A percentile compares a stretch with the other conserved stretches of the same genome.
phyloP scores from a whole-genome alignment of 2,329 filamentous ascomycete genomes.

The Colletotrichum limetticola region DNA sequence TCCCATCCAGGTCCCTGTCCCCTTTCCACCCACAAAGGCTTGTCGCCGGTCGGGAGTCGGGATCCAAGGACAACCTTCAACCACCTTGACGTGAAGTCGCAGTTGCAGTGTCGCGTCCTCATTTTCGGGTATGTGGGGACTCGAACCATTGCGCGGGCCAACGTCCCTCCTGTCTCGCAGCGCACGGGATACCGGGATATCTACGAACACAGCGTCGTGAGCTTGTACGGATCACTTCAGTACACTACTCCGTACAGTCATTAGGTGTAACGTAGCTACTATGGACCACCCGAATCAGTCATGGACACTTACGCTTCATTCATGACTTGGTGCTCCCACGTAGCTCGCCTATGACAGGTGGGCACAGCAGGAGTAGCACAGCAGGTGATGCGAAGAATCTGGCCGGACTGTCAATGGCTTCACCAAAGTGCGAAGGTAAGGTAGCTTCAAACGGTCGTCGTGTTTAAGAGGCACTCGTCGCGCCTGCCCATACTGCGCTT shows the following conservation, averaged over 20 bases:
- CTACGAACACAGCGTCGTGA: background rate
- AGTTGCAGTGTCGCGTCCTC: background rate
- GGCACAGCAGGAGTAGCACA: background rate
- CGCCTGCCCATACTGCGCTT: background rate
- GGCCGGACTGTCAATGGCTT: background rate
- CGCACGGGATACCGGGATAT: background rate
- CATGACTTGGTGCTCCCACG: background rate
- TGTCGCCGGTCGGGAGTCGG: background rate
- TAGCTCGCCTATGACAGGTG: background rate
- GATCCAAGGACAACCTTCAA: background rate
- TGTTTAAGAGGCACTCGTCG: background rate
- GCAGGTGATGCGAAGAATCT: background rate
- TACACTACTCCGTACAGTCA: background rate
- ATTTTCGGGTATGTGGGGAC: slow-evolving; percentile 12
- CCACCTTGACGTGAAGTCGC: too few species aligned
- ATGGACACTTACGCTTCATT: background rate
- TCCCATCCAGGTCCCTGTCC: background rate
- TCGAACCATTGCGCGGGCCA: slow-evolving; percentile 14
- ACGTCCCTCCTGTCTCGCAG: background rate
- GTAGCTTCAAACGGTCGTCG: background rate
- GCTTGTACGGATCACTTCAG: too few species aligned
- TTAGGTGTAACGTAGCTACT: background rate
- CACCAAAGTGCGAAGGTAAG: background rate
- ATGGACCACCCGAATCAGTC: background rate
- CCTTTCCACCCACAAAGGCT: slow-evolving; percentile 9